These are phyloP conservation scores for Pelargonium myrrhifolium DNA, from an alignment of 441 rosid species.

Conservation along the genomic window DNA sequence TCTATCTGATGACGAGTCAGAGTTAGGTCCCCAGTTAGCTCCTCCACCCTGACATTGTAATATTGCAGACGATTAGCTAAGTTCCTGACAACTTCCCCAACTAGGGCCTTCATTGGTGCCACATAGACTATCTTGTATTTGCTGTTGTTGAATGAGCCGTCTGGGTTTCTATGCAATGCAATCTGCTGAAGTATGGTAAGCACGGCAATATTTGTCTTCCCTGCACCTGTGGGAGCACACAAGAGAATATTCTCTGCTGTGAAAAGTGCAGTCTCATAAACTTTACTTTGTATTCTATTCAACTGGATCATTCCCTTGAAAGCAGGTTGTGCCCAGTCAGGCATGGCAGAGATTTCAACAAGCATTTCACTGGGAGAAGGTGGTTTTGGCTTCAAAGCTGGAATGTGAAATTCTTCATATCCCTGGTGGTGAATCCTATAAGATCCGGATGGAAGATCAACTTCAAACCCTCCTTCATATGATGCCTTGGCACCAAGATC, in stretches of 20 bases:
- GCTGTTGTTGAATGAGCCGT: conserved; percentile 21
- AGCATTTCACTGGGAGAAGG: conserved; percentile 55
- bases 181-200: conserved; percentile 29
- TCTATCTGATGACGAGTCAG: conserved; percentile 88
- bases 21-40: conserved; percentile 88
- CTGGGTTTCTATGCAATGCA: conserved; percentile 19
- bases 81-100: conserved; percentile 25
- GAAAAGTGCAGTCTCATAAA: conserved; percentile 73
- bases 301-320: conserved; percentile 81
- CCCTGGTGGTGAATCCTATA: conserved; percentile 60
- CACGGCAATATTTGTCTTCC: conserved; percentile 25
- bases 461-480: conserved; percentile 78
- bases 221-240: conserved; percentile 41
- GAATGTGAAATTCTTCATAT: conserved; percentile 87
- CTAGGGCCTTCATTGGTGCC: conserved; percentile 30
- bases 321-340: conserved; percentile 90
- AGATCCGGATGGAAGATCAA: conserved; percentile 79
- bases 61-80: conserved; percentile 19
- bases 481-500: conserved; percentile 75
- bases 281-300: conserved; percentile 90
- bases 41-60: conserved; percentile 53
- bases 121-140: conserved; percentile 26
- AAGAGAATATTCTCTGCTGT: conserved; percentile 70
- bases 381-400: conserved; percentile 55
- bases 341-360: conserved; percentile 76